Percentiles rank a stretch among this genome's conserved stretches.
Conservation (phyloP, 2,329 filamentous ascomycete species). For the Lasiodiplodia sp. region DNA sequence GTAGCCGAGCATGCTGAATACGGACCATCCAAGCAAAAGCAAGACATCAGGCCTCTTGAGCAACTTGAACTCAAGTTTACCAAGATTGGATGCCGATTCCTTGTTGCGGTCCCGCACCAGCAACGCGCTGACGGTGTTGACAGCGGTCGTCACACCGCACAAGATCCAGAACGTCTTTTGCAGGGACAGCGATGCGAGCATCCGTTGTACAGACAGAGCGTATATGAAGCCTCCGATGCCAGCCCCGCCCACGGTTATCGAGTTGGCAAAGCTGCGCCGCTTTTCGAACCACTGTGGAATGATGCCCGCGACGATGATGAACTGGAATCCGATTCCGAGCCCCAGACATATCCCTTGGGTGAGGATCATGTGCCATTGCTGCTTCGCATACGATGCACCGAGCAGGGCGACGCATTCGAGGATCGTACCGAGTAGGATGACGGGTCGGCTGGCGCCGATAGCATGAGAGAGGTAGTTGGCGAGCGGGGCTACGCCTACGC, state of each 20-base stretch:
- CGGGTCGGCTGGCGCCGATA: background rate
- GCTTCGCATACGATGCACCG: slow-evolving; percentile 40
- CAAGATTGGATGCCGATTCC: slow-evolving; percentile 40
- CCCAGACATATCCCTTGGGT: slow-evolving; percentile 43
- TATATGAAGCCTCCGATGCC: slow-evolving; percentile 43
- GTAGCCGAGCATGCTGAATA: slow-evolving; percentile 54
- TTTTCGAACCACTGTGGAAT: slow-evolving; percentile 49
- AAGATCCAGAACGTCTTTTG: slow-evolving; percentile 42
- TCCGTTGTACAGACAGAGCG: slow-evolving; percentile 39
- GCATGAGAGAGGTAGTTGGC: slow-evolving; percentile 31
- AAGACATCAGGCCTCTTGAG: slow-evolving; percentile 42
- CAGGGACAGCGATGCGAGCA: slow-evolving; percentile 41
- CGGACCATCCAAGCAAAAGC: slow-evolving; percentile 47
- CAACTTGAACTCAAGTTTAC: slow-evolving; percentile 41
- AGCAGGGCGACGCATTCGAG: slow-evolving; percentile 32
- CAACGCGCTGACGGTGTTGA: slow-evolving; percentile 34
- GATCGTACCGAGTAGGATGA: background rate
- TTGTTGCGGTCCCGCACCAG: slow-evolving; percentile 38
- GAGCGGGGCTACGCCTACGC: slow-evolving; percentile 39
- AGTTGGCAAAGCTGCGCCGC: slow-evolving; percentile 45
- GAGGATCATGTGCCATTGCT: slow-evolving; percentile 48
- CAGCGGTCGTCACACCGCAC: slow-evolving; percentile 38
- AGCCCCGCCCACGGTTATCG: slow-evolving; percentile 43
- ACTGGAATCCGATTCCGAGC: slow-evolving; percentile 45
- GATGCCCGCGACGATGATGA: slow-evolving; percentile 43